Conservation (phyloP, 345 rosid genomes). For the Leavenworthia alabamica region DNA sequence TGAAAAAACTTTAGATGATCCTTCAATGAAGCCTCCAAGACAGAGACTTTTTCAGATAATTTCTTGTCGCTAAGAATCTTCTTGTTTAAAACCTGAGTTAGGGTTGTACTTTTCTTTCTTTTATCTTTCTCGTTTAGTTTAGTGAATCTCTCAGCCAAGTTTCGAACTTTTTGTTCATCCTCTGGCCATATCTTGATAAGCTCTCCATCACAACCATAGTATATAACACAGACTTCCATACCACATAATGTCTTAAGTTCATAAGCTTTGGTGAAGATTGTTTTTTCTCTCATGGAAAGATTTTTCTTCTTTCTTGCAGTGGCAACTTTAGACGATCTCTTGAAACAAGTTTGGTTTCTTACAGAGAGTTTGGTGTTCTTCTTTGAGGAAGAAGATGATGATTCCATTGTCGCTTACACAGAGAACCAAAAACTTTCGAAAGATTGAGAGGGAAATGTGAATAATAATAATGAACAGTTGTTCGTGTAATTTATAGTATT, state of each 20-base stretch:
- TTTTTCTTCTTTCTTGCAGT: too few relatives aligned
- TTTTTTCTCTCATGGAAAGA: too few relatives aligned
- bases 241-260: not conserved
- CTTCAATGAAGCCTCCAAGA: not conserved
- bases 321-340: too few relatives aligned
- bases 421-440: too few relatives aligned
- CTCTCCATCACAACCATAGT: not conserved
- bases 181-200: not conserved
- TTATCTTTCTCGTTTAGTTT: not conserved
- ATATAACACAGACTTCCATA: not conserved
- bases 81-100: not conserved
- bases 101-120: not conserved
- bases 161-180: not conserved
- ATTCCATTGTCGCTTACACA: too few relatives aligned
- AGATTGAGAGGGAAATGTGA: too few relatives aligned
- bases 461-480: too few relatives aligned
- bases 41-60: too few relatives aligned
- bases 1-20: not conserved
- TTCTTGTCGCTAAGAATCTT: not conserved
- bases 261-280: not conserved
- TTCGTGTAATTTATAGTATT: too few relatives aligned
- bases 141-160: not conserved
- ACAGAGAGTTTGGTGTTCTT: too few relatives aligned
- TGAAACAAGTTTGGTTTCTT: too few relatives aligned
- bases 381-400: too few relatives aligned